Conservation (phyloP, 768 basidiomycete species). For the Agrocybe praecox region DNA sequence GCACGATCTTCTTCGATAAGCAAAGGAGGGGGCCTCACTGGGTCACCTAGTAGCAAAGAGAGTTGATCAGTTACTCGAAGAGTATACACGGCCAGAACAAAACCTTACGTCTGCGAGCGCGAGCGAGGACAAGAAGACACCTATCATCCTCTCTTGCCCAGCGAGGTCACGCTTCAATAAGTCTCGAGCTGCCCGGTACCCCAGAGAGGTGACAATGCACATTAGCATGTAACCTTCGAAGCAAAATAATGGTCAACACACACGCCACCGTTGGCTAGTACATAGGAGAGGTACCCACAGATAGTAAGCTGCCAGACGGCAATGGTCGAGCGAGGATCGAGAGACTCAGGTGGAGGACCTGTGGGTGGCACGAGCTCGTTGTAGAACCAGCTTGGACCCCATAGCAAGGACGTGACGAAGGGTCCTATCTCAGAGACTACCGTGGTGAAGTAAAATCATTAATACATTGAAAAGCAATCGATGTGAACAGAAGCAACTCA, state of each 20-base stretch:
- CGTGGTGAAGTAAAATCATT: neutral
- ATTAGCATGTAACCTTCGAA: conserved; percentile 60
- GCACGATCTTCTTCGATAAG: neutral
- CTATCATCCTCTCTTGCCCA: conserved; percentile 70
- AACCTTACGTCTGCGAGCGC: conserved; percentile 57
- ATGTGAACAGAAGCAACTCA: conserved; percentile 27
- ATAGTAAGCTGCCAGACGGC: conserved; percentile 64
- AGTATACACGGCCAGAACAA: neutral
- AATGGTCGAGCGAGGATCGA: conserved; percentile 52
- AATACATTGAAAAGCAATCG: too few species aligned
- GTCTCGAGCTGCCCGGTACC: conserved; percentile 69
- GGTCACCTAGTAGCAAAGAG: conserved; percentile 5
- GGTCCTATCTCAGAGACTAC: conserved; percentile 55
- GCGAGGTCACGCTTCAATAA: conserved; percentile 54
- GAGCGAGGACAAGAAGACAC: conserved; percentile 61
- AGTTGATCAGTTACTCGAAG: neutral
- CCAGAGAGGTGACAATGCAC: conserved; percentile 64
- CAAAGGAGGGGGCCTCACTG: conserved; percentile 3
- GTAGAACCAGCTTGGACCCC: conserved; percentile 62
- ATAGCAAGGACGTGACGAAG: conserved; percentile 49
- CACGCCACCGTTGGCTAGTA: neutral
- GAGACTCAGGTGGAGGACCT: conserved; percentile 21
- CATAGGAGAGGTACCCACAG: conserved; percentile 35
- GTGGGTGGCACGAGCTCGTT: conserved; percentile 52
- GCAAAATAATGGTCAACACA: neutral